phyloP scores from a whole-genome alignment of 345 rosid species.

The Rhodamnia rubescens region DNA sequence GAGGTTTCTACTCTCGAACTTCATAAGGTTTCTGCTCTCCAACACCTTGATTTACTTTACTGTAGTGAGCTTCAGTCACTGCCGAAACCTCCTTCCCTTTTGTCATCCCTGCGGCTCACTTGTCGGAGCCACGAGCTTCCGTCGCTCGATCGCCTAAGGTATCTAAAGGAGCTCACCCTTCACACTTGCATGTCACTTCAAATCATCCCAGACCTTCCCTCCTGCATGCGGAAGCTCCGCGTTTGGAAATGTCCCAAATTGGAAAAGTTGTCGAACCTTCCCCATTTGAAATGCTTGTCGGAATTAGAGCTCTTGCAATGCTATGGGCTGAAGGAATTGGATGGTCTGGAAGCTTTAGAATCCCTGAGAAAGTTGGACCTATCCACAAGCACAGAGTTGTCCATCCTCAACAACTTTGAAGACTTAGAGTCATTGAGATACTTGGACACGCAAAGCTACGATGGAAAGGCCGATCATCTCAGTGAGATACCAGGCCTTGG shows the following conservation, averaged over 20 bases:
- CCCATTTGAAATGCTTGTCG: background rate
- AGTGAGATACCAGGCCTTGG: background rate
- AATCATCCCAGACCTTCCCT: background rate
- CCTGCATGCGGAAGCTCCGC: background rate
- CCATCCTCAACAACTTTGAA: background rate
- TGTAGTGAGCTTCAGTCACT: background rate
- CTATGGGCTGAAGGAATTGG: background rate
- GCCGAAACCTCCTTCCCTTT: background rate
- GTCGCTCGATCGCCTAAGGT: too few relatives aligned
- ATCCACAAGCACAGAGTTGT: background rate
- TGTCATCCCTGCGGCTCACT: background rate
- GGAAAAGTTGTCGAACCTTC: background rate
- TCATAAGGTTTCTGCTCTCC: background rate
- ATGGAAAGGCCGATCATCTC: background rate
- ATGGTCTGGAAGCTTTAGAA: background rate
- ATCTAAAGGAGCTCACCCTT: background rate
- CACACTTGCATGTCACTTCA: background rate
- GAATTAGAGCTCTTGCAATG: background rate
- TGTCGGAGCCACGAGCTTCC: background rate
- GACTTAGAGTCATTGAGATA: background rate
- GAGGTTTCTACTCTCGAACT: background rate
- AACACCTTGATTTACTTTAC: background rate
- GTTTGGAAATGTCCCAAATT: background rate
- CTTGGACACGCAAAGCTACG: background rate
- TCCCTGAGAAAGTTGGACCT: background rate